Conservation (phyloP, 805 yeast genomes). For the Wickerhamiella sergipiensis region DNA sequence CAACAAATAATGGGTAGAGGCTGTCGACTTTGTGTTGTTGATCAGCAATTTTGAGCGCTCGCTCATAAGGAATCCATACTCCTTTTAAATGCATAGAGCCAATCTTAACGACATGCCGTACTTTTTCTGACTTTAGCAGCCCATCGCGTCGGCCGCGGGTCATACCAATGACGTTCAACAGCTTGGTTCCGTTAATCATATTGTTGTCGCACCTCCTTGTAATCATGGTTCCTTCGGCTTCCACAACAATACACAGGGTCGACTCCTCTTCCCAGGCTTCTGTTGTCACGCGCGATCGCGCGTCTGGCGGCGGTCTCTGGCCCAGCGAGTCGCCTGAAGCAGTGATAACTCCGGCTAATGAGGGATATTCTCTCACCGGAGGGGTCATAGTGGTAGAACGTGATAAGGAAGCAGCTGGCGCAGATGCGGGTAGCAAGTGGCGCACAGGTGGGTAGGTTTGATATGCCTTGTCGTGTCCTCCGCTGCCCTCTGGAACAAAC, state of each 20-base stretch:
- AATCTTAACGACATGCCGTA: slow-evolving; percentile 17
- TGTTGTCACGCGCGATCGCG: slow-evolving; percentile 6
- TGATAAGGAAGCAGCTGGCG: background rate
- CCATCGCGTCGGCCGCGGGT: slow-evolving; percentile 19
- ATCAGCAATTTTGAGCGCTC: slow-evolving; percentile 16
- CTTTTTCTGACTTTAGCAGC: slow-evolving; percentile 15
- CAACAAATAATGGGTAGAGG: slow-evolving; percentile 16
- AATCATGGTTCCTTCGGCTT: slow-evolving; percentile 7
- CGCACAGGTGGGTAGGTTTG: background rate
- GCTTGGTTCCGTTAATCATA: slow-evolving; percentile 21
- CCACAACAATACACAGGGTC: slow-evolving; percentile 16
- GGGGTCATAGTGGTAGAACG: background rate
- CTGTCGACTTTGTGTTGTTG: slow-evolving; percentile 11
- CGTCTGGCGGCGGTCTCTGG: slow-evolving; percentile 3
- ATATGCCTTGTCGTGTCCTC: background rate
- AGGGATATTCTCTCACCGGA: slow-evolving; percentile 6
- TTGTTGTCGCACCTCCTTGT: slow-evolving; percentile 18
- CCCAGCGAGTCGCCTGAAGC: slow-evolving; percentile 8
- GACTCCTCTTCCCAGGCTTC: slow-evolving; percentile 16
- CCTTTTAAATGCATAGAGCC: slow-evolving; percentile 19
- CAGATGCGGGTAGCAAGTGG: background rate
- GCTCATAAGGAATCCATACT: slow-evolving; percentile 20
- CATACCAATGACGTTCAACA: slow-evolving; percentile 14
- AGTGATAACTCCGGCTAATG: slow-evolving; percentile 3
- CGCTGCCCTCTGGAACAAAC: background rate